Base-by-base conservation (phyloP, 164 flowering plant genomes). In the Vitis rupestris region DNA sequence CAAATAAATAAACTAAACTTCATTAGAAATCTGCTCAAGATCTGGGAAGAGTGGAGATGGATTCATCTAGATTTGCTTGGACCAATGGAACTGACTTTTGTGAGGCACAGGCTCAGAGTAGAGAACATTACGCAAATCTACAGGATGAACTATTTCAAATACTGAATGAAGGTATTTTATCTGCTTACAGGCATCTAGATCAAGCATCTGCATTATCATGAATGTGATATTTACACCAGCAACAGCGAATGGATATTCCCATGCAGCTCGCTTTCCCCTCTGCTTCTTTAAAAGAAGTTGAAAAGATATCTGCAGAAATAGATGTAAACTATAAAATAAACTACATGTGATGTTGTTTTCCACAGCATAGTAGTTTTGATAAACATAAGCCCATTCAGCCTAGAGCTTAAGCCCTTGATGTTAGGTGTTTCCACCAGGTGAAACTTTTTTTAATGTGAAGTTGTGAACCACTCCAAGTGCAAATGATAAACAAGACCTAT, bases 161-260 rank as follows among this genome's bases (percentile, higher is more conserved):
- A 10, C 0, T 58, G 19, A 50, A 23, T 6, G n/a, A 17, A 59
- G 15, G 29, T 0, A 47, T 8, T 66, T 11, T 64, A 51, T 23
- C 10, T 50, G 12, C 85, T 81, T 82, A 91, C 98, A 50, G 23
- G 91, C 83, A 64, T 90, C 87, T 58, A 91, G 83, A 70, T 93
- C 94, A 75, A 93, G 90, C 96, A 93, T 93, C 72, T 93, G 93
- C 87, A 90, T 86, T 71, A 93, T 82, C 98, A 93, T 93, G 75
- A 93, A 93, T 69, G 98, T 91, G 60, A 93, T 84, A 74, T 93
- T 93, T 70, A 93, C 91, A 72, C 98, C 97, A 70, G 98, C 98
- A 64, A 87, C 97, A 50, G 98, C 97, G 72, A 93, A 91, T 14
- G 98, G 98, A 69, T 93, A 93, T 73, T 93, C 97, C 98, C 98